A percentile compares a stretch with the other conserved stretches of the same genome.
Conservation (phyloP, 345 rosid species). For the Arabis alpina region DNA sequence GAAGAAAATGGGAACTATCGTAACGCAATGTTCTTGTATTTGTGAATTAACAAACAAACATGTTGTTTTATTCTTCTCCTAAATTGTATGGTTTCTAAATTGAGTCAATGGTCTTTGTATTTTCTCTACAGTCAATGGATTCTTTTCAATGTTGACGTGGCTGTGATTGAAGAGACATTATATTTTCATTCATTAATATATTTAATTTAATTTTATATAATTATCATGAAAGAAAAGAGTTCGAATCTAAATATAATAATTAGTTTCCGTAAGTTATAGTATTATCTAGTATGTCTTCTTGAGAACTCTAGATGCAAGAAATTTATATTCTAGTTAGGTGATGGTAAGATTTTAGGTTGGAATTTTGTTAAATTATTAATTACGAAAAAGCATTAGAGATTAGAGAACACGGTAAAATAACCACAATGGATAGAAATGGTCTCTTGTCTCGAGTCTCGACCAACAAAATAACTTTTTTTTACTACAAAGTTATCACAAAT, state of each 20-base stretch:
- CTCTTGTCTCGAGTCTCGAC: too few relatives aligned
- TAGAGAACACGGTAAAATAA: conserved; percentile 17
- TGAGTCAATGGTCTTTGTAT: conserved; percentile 14
- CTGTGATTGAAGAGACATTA: background rate
- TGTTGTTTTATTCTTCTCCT: background rate
- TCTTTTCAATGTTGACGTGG: conserved; percentile 1
- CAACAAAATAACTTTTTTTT: too few relatives aligned
- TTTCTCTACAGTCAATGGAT: conserved; percentile 7
- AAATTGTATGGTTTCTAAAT: background rate
- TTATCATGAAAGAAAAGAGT: too few relatives aligned
- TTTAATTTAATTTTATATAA: too few relatives aligned
- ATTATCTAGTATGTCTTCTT: background rate
- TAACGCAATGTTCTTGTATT: conserved; percentile 31
- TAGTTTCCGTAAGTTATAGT: too few relatives aligned
- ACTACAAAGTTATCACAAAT: too few relatives aligned
- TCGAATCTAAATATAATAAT: too few relatives aligned
- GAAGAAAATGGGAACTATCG: conserved; percentile 1
- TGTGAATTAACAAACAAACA: background rate
- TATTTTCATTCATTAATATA: background rate
- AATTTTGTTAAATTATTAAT: background rate
- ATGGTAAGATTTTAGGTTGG: conserved; percentile 24
- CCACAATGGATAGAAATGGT: too few relatives aligned
- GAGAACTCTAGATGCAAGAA: background rate
- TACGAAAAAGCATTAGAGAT: conserved; percentile 14
- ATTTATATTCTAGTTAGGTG: conserved; percentile 27